A percentile compares a stretch with the other conserved stretches of the same genome.
Evolutionary conservation across 1,284 basidiomycete genomes (phyloP).

Genomic region (Schizophyllum commune): DNA sequence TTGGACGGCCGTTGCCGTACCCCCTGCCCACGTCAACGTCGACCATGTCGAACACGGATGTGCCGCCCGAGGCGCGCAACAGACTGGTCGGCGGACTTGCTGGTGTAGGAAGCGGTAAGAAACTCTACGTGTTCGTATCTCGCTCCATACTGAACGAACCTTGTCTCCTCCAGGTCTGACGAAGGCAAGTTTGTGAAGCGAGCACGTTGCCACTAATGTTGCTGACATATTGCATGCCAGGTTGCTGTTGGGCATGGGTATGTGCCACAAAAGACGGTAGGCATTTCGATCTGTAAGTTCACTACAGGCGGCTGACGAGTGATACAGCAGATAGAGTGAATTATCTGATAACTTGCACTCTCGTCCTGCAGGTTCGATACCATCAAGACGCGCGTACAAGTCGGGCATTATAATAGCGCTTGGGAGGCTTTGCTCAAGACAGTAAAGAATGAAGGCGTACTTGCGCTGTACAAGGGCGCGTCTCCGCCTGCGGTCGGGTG

Average conservation of each 20-base stretch:
- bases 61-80: neutral
- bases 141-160: neutral
- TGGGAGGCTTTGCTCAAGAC: conserved; percentile 60
- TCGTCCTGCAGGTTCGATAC: conserved; percentile 53
- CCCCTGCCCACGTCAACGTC: no score
- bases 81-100: neutral
- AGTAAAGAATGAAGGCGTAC: conserved; percentile 52
- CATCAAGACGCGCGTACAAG: conserved; percentile 71
- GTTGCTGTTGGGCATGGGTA: conserved; percentile 66
- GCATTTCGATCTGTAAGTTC: no score
- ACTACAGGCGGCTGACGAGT: conserved; percentile 4
- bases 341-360: neutral
- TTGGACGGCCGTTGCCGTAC: no score
- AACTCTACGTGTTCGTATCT: neutral
- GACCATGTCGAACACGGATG: no score
- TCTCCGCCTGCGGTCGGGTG: conserved; percentile 60
- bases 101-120: neutral
- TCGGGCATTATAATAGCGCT: conserved; percentile 62
- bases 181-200: neutral
- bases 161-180: neutral
- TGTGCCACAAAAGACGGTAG: conserved; percentile 15
- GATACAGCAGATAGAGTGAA: neutral
- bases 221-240: conserved; percentile 24
- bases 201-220: neutral
- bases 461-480: conserved; percentile 64